A percentile compares a stretch with the other conserved stretches of the same genome.
These are phyloP conservation scores for Trichosanthes truncata DNA, from an alignment of 306 rosid genomes.

Conservation along the genomic window DNA sequence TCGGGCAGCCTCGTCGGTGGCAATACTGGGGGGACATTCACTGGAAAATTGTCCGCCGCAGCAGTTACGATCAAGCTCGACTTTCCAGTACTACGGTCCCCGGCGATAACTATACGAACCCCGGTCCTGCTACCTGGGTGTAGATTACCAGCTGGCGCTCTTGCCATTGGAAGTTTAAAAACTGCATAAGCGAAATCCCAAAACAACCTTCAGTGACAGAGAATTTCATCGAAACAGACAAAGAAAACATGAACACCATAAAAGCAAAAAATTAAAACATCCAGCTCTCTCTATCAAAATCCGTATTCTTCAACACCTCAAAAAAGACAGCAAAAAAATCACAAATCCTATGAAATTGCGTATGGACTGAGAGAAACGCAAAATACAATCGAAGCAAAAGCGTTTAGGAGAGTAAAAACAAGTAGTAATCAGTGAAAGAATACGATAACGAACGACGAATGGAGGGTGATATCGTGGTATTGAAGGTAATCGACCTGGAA, in stretches of 20 bases:
- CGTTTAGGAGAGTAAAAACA: background rate
- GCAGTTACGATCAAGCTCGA: constrained; percentile 89
- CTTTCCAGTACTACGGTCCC: constrained; percentile 83
- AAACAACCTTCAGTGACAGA: constrained; percentile 18
- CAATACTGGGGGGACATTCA: constrained; percentile 62
- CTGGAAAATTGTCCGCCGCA: constrained; percentile 66
- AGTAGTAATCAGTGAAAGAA: background rate
- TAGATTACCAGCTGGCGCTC: constrained; percentile 35
- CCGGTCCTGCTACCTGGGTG: constrained; percentile 43
- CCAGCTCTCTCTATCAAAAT: background rate
- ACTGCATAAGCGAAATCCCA: constrained; percentile 20
- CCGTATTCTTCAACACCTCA: background rate
- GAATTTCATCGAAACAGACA: background rate
- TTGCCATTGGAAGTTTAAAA: constrained; percentile 39
- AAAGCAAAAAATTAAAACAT: background rate
- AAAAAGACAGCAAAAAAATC: background rate
- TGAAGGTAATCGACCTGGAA: background rate
- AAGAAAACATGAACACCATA: background rate
- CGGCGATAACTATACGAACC: constrained; percentile 89
- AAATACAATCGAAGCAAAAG: background rate
- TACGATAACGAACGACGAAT: background rate
- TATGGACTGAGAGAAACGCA: background rate
- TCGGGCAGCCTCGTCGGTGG: constrained; percentile 85
- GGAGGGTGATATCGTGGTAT: background rate
- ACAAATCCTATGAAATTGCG: background rate